Percentiles rank a stretch among this genome's conserved stretches.
These are phyloP conservation scores for Heliocybe sulcata DNA, from an alignment of 1,284 basidiomycete genomes.

Conservation along the genomic window DNA sequence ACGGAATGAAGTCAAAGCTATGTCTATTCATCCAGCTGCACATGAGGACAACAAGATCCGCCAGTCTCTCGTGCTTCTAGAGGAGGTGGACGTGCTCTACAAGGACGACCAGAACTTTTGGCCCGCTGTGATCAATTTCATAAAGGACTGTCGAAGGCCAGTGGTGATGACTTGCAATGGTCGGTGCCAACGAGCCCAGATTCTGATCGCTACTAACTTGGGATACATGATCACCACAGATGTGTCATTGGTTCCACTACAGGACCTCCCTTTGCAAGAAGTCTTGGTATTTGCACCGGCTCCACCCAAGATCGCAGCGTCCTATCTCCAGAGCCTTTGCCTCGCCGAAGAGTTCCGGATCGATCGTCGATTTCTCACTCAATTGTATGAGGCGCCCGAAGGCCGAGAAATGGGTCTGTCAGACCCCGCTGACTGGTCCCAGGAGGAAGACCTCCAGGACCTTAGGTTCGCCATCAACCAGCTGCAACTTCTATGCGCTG, in stretches of 20 bases:
- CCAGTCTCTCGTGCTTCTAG: slow-evolving; percentile 91
- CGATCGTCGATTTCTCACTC: slow-evolving; percentile 23
- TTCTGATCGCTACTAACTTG: neutral
- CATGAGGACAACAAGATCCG: slow-evolving; percentile 23
- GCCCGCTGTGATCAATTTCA: slow-evolving; percentile 75
- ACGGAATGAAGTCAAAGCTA: too few species aligned
- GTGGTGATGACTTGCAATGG: slow-evolving; percentile 93
- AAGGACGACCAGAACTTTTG: slow-evolving; percentile 91
- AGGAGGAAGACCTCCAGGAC: slow-evolving; percentile 27
- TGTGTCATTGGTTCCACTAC: slow-evolving; percentile 58
- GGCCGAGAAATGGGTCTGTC: neutral
- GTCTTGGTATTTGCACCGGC: slow-evolving; percentile 65
- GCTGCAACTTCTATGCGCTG: slow-evolving; percentile 45
- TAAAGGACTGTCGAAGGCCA: slow-evolving; percentile 77
- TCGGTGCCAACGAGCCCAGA: slow-evolving; percentile 29
- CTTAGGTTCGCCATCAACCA: slow-evolving; percentile 50
- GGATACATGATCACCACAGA: slow-evolving; percentile 37
- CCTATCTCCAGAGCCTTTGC: slow-evolving; percentile 70
- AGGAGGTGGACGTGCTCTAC: slow-evolving; percentile 90
- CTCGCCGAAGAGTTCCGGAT: slow-evolving; percentile 45
- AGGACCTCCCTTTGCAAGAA: slow-evolving; percentile 68
- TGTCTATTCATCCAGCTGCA: neutral
- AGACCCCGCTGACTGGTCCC: neutral
- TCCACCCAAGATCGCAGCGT: slow-evolving; percentile 46
- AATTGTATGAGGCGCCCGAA: slow-evolving; percentile 29